Conservation (phyloP, 495 filamentous ascomycete genomes). For the Thermothielavioides terrestris region DNA sequence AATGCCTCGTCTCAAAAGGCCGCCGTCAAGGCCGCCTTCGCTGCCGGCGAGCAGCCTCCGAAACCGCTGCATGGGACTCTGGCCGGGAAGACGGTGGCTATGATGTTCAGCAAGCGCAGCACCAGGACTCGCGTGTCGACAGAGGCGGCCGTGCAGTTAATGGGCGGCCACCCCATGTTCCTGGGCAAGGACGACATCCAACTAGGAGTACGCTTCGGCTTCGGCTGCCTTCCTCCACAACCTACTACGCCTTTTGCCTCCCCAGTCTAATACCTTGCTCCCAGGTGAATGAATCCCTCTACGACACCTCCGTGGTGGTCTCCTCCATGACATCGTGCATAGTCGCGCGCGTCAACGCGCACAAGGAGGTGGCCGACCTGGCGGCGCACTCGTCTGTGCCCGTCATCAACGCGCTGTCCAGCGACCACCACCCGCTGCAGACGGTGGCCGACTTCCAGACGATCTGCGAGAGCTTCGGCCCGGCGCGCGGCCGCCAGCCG, state of each 20-base stretch:
- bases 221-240: not conserved
- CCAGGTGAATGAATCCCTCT: slow-evolving; percentile 78
- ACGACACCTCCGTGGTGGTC: slow-evolving; percentile 80
- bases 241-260: not conserved
- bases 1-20: slow-evolving; percentile 71
- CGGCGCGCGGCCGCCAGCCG: slow-evolving; percentile 23
- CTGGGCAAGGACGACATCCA: slow-evolving; percentile 92
- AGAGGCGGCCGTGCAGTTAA: slow-evolving; percentile 69
- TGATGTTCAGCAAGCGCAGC: slow-evolving; percentile 93
- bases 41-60: slow-evolving; percentile 35
- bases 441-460: slow-evolving; percentile 89
- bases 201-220: slow-evolving; percentile 55
- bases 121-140: slow-evolving; percentile 90
- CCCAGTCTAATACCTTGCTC: slow-evolving; percentile 1
- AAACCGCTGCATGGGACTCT: slow-evolving; percentile 39
- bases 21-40: slow-evolving; percentile 61
- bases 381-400: slow-evolving; percentile 77
- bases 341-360: slow-evolving; percentile 78
- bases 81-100: slow-evolving; percentile 73
- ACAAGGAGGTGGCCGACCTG: slow-evolving; percentile 70
- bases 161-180: slow-evolving; percentile 95
- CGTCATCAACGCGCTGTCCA: slow-evolving; percentile 88
- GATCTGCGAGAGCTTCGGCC: slow-evolving; percentile 59
- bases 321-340: slow-evolving; percentile 88
- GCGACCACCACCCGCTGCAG: slow-evolving; percentile 85